Base-by-base conservation (phyloP, 306 rosid genomes). In the Dicorynia guianensis region DNA sequence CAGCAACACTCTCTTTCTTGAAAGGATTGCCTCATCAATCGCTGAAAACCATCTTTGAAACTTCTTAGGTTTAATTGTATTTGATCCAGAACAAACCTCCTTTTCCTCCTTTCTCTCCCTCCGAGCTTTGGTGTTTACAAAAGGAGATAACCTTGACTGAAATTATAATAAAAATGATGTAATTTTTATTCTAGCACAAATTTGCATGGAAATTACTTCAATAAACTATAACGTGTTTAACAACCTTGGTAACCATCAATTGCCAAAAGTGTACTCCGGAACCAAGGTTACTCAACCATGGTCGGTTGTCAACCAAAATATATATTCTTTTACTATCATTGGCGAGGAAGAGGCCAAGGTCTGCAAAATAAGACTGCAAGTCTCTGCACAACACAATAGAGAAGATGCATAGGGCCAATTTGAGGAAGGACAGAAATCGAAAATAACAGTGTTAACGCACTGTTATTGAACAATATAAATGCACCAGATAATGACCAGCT, bases 61-160 rank as follows among this genome's bases (percentile, higher is more conserved):
- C 46, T 69, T 92, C 77, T 79, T 85, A 5, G 88, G 85, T 39
- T 82, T 81, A 39, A 74, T 79, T 20, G 75, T 61, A 67, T 76
- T 74, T 53, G 87, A 76, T 74, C 69, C 78, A 40, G 86, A 47
- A 81, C 74, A 77, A 83, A 67, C 82, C 71, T 80, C 89, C 46
- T 83, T 81, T 50, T 79, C 91, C 56, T 43, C 87, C 46, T 78
- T 86, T 71, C 84, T 85, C 58, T 54, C 78, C 83, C 77, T 90
- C 79, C 82, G 89, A 17, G 73, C 73, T 87, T 96, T 96, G 65
- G 75, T 65, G 80, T 85, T 80, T 11, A 93, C 99, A 87, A 96
- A 96, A 63, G 99, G 98, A 80, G 99, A 96, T 59, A 89, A 69
- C 88, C 99, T 90, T 48, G 99, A 96, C 99, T 96, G 96, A 44